Base-by-base conservation (phyloP, 148 eudicot genomes). In the Arctostaphylos glauca region DNA sequence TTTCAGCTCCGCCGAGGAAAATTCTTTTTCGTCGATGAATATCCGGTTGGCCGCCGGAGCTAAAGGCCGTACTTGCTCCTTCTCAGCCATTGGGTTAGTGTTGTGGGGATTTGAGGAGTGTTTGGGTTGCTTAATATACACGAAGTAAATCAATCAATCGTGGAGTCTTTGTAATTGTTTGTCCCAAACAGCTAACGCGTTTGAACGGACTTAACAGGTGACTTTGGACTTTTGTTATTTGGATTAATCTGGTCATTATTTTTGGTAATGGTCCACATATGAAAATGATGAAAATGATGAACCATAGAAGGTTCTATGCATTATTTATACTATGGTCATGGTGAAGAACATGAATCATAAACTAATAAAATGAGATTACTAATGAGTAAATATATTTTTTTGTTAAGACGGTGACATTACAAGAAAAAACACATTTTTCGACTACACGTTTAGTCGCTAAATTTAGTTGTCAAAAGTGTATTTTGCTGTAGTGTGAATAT, bases 51-150 rank as follows among this genome's bases (percentile, higher is more conserved):
- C 46, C 0, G 86, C 77, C 9, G 87, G 87, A 25, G 90, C 88
- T 6, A 89, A 68, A 53, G 91, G 91, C 50, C 84, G 86, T 14
- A 72, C 87, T 75, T 89, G 87, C 72, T 87, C 87, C 8, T 83
- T 54, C 9, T 78, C 83, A 12, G 84, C 77, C 90, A 89, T 89
- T 78, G 73, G 48, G 43, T 9, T 8, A n/a, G 66, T 38, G 10
- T 41, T 3, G 9, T 43, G 21, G 54, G 56, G 1, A 9, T 5
- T 2, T 1, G 25, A 50, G 80, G 15, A 18, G 21, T 59, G 73
- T 5, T 6, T 64, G 56, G 56, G 12, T 47, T 41, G 13, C 43
- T 8, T 9, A 2, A 9, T 48, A n/a, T 75, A 10, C 21, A 19
- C 19, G 5, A 3, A 44, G 14, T 0, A 47, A 16, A 44, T 19